These are phyloP conservation scores for Albizia julibrissin DNA, from an alignment of 306 rosid genomes.

Conservation along the genomic window DNA sequence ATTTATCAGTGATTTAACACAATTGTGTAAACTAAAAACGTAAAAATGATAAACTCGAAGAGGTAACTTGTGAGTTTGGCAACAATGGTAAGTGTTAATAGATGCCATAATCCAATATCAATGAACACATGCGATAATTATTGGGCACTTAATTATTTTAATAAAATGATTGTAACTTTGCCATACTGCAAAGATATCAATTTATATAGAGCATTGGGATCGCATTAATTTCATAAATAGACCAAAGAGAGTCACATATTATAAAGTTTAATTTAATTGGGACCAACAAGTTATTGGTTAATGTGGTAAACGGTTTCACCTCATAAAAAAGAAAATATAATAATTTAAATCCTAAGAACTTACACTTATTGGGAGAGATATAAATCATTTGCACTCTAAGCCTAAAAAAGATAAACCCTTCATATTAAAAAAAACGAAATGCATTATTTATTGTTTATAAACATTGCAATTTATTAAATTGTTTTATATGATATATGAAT, in stretches of 20 bases:
- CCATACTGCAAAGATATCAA: not conserved
- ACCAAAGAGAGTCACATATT: not conserved
- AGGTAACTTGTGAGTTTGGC: too few species aligned
- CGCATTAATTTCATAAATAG: not conserved
- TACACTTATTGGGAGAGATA: too few species aligned
- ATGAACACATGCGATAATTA: not conserved
- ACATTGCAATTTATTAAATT: not conserved
- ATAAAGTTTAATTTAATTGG: not conserved
- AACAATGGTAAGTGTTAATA: not conserved
- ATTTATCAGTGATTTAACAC: too few species aligned
- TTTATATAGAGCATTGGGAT: not conserved
- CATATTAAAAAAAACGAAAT: not conserved
- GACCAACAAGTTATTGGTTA: too few species aligned
- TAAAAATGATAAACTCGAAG: too few species aligned
- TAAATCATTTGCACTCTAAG: too few species aligned
- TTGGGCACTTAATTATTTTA: not conserved
- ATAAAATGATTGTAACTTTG: not conserved
- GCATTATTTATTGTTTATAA: not conserved
- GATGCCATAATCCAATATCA: not conserved
- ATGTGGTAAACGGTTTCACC: too few species aligned
- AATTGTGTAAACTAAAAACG: too few species aligned
- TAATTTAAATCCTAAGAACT: rapidly evolving
- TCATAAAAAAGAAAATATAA: too few species aligned
- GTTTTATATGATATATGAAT: not conserved
- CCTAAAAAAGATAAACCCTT: too few species aligned